phyloP scores from a whole-genome alignment of 257 asterid genomes.

The Cinchona pubescens region DNA sequence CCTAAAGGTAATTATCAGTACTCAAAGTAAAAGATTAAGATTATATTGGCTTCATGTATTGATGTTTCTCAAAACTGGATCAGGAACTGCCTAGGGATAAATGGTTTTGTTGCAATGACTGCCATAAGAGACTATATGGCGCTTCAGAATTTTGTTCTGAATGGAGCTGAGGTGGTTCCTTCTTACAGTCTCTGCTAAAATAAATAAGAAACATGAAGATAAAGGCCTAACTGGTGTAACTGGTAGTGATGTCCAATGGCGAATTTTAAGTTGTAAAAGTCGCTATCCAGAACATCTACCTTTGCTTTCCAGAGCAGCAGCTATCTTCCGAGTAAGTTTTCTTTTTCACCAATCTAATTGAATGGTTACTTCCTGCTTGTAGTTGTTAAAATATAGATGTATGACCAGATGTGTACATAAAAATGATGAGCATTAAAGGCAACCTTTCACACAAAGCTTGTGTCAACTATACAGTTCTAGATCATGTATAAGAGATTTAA shows the following conservation, averaged over 20 bases:
- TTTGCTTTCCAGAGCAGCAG: slow-evolving; percentile 88
- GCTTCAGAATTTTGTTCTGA: slow-evolving; percentile 51
- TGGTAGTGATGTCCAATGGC: slow-evolving; percentile 64
- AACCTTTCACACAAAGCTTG: neutral
- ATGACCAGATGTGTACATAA: neutral
- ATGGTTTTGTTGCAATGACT: slow-evolving; percentile 91
- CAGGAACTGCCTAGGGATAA: slow-evolving; percentile 96
- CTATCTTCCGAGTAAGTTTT: slow-evolving; percentile 82
- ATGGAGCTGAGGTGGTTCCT: slow-evolving; percentile 67
- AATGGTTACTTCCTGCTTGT: neutral
- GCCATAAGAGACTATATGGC: slow-evolving; percentile 59
- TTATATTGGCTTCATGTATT: slow-evolving; percentile 9
- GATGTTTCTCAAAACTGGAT: slow-evolving; percentile 24
- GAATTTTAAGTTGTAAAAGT: slow-evolving; percentile 83
- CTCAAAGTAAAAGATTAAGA: neutral
- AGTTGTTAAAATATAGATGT: neutral
- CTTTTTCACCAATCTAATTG: neutral
- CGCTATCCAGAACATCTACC: slow-evolving; percentile 66
- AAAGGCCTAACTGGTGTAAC: slow-evolving; percentile 40
- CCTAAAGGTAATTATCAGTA: slow-evolving; percentile 59
- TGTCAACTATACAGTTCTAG: neutral
- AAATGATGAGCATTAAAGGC: neutral
- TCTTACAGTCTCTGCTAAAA: slow-evolving; percentile 47
- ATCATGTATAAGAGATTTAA: no score
- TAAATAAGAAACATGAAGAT: slow-evolving; percentile 49